A percentile compares a stretch with the other conserved stretches of the same genome.
These are phyloP conservation scores for Cucurbita ficifolia DNA, from an alignment of 306 rosid species.

Conservation along the genomic window DNA sequence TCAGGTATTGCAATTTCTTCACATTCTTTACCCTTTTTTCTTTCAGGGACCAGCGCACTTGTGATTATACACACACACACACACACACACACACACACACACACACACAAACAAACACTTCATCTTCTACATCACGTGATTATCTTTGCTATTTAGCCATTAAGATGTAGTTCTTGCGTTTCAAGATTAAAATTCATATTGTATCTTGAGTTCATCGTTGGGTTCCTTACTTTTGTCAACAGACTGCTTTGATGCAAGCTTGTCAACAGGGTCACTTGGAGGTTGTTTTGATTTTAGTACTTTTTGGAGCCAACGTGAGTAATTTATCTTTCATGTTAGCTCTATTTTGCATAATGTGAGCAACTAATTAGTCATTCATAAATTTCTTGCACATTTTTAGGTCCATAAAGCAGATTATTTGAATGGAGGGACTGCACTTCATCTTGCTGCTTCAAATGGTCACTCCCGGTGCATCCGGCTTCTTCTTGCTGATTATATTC, in stretches of 20 bases:
- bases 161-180: neutral
- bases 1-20: conserved; percentile 45
- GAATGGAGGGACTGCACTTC: conserved; percentile 92
- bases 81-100: neutral
- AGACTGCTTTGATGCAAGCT: conserved; percentile 99
- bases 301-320: conserved; percentile 65
- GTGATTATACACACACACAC: neutral
- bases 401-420: conserved; percentile 80
- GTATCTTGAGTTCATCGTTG: neutral
- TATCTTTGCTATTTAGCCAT: conserved; percentile 1
- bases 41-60: neutral
- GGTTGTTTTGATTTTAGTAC: conserved; percentile 65
- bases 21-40: neutral
- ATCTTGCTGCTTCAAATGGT: conserved; percentile 88
- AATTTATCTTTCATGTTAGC: neutral
- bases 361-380: neutral
- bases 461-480: conserved; percentile 81
- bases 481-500: conserved; percentile 68
- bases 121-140: neutral
- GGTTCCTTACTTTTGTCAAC: conserved; percentile 12
- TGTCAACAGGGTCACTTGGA: conserved; percentile 99
- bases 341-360: neutral
- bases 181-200: neutral
- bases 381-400: conserved; percentile 25
- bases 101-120: neutral